Percentiles rank a stretch among this genome's conserved stretches.
phyloP scores from a whole-genome alignment of 305 asterid species.

The Fraxinus latifolia region DNA sequence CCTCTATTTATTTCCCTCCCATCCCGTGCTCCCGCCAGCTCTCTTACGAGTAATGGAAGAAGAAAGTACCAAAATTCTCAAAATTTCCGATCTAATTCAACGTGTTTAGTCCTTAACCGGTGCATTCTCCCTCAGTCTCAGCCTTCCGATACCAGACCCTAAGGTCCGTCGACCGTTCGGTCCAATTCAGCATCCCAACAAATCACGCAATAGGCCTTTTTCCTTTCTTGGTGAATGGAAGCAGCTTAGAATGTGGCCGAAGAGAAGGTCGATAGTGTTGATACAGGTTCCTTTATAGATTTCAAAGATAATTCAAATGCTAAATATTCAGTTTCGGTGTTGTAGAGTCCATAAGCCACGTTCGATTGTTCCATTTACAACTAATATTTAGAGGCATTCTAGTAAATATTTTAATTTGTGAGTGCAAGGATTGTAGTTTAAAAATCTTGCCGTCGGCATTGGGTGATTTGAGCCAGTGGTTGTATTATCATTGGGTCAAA shows the following conservation, averaged over 20 bases:
- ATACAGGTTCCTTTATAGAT: constrained; percentile 26
- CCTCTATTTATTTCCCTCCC: not conserved
- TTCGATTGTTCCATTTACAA: constrained; percentile 50
- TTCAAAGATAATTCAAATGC: constrained; percentile 27
- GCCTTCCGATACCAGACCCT: constrained; percentile 21
- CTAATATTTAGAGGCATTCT: constrained; percentile 58
- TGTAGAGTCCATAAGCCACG: constrained; percentile 64
- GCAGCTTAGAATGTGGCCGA: no score
- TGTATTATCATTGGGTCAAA: constrained; percentile 66
- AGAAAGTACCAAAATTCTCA: constrained; percentile 17
- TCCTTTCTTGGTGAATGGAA: no score
- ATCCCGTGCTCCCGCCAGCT: not conserved
- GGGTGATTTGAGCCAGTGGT: constrained; percentile 28
- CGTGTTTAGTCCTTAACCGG: constrained; percentile 55
- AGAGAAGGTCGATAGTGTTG: constrained; percentile 16
- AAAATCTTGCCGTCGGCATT: constrained; percentile 30
- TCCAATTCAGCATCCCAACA: constrained; percentile 5
- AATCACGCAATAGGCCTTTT: no score
- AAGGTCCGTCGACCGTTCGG: constrained; percentile 13
- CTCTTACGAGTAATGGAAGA: constrained; percentile 30
- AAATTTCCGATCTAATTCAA: constrained; percentile 48
- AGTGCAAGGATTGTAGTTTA: constrained; percentile 51
- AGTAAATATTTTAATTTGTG: constrained; percentile 55
- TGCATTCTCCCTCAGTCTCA: constrained; percentile 40
- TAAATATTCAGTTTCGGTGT: constrained; percentile 41